A percentile compares a stretch with the other conserved stretches of the same genome.
These are phyloP conservation scores for Sordariomycetes sp. DNA, from an alignment of 2,329 filamentous ascomycete species.

Conservation along the genomic window DNA sequence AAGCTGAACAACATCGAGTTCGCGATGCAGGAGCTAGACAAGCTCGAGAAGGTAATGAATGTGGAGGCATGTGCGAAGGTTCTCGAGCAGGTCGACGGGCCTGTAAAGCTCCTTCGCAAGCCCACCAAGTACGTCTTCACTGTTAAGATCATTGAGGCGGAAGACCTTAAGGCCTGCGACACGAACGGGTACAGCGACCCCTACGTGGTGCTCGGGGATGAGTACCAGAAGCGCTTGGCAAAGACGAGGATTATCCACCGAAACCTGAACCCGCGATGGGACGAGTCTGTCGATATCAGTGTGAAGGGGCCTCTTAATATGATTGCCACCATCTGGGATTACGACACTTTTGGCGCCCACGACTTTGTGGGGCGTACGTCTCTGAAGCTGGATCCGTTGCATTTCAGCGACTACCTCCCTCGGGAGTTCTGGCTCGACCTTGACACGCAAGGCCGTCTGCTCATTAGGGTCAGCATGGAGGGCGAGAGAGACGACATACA, in stretches of 20 bases:
- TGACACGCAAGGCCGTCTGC: constrained; percentile 80
- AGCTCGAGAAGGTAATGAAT: constrained; percentile 78
- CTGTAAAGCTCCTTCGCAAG: constrained; percentile 48
- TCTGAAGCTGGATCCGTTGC: constrained; percentile 91
- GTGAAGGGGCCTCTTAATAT: constrained; percentile 85
- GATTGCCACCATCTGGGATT: constrained; percentile 96
- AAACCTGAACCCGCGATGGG: constrained; percentile 89
- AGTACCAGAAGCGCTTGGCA: constrained; percentile 91
- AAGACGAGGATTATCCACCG: constrained; percentile 89
- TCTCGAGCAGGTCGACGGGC: constrained; percentile 60
- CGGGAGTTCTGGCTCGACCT: constrained; percentile 96
- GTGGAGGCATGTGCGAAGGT: constrained; percentile 82
- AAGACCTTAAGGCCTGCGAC: constrained; percentile 97
- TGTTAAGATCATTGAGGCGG: constrained; percentile 95
- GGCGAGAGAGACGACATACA: constrained; percentile 96
- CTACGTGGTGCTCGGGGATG: constrained; percentile 91
- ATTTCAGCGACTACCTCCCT: constrained; percentile 92
- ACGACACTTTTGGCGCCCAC: constrained; percentile 92
- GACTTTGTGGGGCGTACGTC: constrained; percentile 96
- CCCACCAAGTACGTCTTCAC: constrained; percentile 92
- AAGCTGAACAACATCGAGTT: constrained; percentile 98
- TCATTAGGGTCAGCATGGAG: constrained; percentile 95
- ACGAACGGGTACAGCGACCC: constrained; percentile 89
- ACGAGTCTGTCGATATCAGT: constrained; percentile 92
- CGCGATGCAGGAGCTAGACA: constrained; percentile 83